phyloP scores from a whole-genome alignment of 2,329 filamentous ascomycete species.

The Colletotrichum tropicale region DNA sequence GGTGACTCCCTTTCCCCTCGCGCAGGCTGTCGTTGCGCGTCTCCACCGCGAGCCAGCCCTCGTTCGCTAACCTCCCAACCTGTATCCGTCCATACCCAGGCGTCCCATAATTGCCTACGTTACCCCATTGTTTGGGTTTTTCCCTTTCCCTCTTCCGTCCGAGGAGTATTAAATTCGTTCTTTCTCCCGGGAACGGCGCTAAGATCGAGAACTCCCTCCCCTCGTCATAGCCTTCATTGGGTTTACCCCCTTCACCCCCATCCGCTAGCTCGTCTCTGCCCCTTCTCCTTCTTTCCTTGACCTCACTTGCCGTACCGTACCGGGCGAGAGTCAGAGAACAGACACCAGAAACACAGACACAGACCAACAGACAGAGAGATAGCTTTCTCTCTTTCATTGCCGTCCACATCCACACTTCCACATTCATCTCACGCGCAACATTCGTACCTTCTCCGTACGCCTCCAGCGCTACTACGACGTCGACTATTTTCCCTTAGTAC shows the following conservation, averaged over 20 bases:
- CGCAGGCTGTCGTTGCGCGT: conserved; percentile 8
- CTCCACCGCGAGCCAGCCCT: conserved; percentile 20
- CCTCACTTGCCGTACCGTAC: not conserved
- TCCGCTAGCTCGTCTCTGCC: not conserved
- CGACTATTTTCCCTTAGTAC: not conserved
- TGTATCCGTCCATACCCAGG: not conserved
- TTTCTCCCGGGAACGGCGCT: conserved; percentile 24
- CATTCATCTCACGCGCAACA: not conserved
- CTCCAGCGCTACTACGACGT: not conserved
- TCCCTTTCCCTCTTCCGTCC: conserved; percentile 13
- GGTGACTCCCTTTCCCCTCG: not conserved
- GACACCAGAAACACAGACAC: not conserved
- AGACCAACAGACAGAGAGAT: not conserved
- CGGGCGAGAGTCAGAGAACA: not conserved
- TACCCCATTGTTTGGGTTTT: conserved; percentile 17
- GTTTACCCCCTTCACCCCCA: conserved; percentile 19
- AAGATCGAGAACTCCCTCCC: conserved; percentile 22
- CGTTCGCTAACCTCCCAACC: conserved; percentile 2
- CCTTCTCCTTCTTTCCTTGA: not conserved
- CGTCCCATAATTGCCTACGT: conserved; percentile 12
- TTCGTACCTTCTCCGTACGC: not conserved
- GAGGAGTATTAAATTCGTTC: conserved; percentile 21
- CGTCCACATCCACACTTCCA: not conserved
- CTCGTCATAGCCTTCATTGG: conserved; percentile 25
- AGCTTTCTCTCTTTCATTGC: not conserved